Evolutionary conservation across 1,284 basidiomycete species (phyloP).

Genomic region (Hemileia vastatrix): DNA sequence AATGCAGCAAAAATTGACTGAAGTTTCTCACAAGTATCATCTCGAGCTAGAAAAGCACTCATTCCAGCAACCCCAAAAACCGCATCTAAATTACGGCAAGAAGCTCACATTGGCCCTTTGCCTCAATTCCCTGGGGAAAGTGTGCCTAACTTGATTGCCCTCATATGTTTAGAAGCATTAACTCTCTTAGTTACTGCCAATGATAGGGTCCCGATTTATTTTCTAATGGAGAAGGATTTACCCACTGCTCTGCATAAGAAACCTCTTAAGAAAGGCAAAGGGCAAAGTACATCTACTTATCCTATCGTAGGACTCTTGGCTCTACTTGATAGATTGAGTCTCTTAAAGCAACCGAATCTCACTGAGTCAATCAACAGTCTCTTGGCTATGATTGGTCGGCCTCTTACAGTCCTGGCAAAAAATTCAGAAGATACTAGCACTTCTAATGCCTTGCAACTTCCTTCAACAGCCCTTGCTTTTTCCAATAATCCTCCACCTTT

Average conservation of each 20-base stretch:
- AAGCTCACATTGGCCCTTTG: no score
- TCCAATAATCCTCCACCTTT: constrained; percentile 12
- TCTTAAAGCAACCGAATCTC: constrained; percentile 73
- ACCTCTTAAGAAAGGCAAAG: constrained; percentile 72
- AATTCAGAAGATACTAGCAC: no score
- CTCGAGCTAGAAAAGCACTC: constrained; percentile 57
- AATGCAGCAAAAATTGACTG: constrained; percentile 84
- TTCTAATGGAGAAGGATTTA: constrained; percentile 84
- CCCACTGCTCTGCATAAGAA: constrained; percentile 61
- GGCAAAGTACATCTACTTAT: constrained; percentile 69
- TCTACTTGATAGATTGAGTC: constrained; percentile 68
- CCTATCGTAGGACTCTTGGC: constrained; percentile 77
- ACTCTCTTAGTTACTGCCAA: constrained; percentile 73
- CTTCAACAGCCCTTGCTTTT: not conserved
- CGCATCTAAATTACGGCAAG: constrained; percentile 52
- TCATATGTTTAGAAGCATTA: constrained; percentile 79
- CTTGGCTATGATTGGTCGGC: constrained; percentile 72
- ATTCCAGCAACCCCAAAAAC: constrained; percentile 57
- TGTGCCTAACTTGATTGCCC: constrained; percentile 79
- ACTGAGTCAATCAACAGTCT: constrained; percentile 81
- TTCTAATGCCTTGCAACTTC: no score
- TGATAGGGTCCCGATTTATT: constrained; percentile 72
- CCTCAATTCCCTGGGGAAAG: constrained; percentile 64
- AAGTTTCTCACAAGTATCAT: constrained; percentile 82
- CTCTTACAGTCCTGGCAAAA: constrained; percentile 50